Evolutionary conservation across 805 yeast genomes (phyloP).

Genomic region (Ogataea dorogensis): DNA sequence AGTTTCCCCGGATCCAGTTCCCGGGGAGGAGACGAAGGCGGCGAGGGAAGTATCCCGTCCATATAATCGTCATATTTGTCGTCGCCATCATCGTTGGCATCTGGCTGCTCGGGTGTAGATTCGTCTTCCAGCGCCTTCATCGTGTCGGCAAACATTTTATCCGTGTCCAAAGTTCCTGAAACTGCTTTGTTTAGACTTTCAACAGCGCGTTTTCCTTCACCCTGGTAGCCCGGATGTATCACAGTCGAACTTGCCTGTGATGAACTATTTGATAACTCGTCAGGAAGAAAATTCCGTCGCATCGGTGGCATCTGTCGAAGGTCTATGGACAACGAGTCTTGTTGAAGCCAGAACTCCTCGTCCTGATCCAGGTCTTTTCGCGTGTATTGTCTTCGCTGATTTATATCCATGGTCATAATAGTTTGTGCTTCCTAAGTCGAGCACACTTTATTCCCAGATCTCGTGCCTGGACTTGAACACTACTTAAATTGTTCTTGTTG

Average conservation of each 20-base stretch:
- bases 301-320: constrained; percentile 14
- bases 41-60: constrained; percentile 50
- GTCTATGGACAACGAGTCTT: constrained; percentile 16
- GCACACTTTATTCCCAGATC: too few species aligned
- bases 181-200: constrained; percentile 13
- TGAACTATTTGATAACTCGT: constrained; percentile 22
- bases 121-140: constrained; percentile 5
- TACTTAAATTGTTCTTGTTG: neutral
- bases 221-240: constrained; percentile 19
- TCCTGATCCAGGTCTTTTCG: constrained; percentile 24
- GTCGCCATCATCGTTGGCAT: constrained; percentile 12
- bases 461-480: neutral
- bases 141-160: constrained; percentile 17
- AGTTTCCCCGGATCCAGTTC: constrained; percentile 80
- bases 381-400: constrained; percentile 19
- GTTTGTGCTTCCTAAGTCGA: too few species aligned
- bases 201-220: constrained; percentile 9
- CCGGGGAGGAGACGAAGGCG: constrained; percentile 76
- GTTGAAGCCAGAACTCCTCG: constrained; percentile 24
- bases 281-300: constrained; percentile 12
- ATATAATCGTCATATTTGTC: constrained; percentile 42
- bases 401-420: constrained; percentile 7
- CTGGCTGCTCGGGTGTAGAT: neutral
- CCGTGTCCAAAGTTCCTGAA: constrained; percentile 27
- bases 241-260: constrained; percentile 32